Percentiles rank a stretch among this genome's conserved stretches.
These are phyloP conservation scores for Conticribra weissflogii DNA, from an alignment of 108 stramenopile genomes.

Conservation along the genomic window DNA sequence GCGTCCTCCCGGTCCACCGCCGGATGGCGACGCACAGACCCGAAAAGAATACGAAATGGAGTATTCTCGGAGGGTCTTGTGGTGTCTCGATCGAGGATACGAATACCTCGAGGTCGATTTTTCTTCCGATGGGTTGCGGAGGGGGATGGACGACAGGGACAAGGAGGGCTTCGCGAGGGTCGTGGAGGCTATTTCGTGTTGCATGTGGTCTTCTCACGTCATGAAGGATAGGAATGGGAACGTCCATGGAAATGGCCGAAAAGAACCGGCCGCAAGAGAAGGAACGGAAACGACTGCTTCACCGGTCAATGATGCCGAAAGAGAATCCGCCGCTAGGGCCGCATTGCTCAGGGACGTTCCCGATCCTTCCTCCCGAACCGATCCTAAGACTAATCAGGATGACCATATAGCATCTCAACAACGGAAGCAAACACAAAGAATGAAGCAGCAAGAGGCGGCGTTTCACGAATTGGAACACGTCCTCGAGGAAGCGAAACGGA, in stretches of 20 bases:
- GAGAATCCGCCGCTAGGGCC: slow-evolving; percentile 33
- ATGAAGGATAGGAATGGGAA: slow-evolving; percentile 46
- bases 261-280: slow-evolving; percentile 2
- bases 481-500: slow-evolving; percentile 61
- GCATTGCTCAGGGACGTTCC: slow-evolving; percentile 33
- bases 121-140: slow-evolving; percentile 49
- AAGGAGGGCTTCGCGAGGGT: slow-evolving; percentile 89
- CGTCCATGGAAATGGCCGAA: background rate
- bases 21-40: slow-evolving; percentile 48
- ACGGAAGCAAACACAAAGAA: slow-evolving; percentile 4
- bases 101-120: slow-evolving; percentile 83
- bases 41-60: slow-evolving; percentile 64
- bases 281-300: slow-evolving; percentile 14
- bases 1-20: slow-evolving; percentile 26
- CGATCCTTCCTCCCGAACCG: no score
- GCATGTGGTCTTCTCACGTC: slow-evolving; percentile 80
- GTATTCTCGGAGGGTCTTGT: slow-evolving; percentile 79
- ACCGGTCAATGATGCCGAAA: slow-evolving; percentile 20
- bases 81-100: slow-evolving; percentile 90
- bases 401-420: no score
- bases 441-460: slow-evolving; percentile 35
- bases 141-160: slow-evolving; percentile 80
- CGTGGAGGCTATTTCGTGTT: slow-evolving; percentile 78
- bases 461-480: slow-evolving; percentile 72
- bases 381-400: no score